Base-by-base conservation (phyloP, 352 stramenopile genomes). In the Phytopythium chamaehyphon region DNA sequence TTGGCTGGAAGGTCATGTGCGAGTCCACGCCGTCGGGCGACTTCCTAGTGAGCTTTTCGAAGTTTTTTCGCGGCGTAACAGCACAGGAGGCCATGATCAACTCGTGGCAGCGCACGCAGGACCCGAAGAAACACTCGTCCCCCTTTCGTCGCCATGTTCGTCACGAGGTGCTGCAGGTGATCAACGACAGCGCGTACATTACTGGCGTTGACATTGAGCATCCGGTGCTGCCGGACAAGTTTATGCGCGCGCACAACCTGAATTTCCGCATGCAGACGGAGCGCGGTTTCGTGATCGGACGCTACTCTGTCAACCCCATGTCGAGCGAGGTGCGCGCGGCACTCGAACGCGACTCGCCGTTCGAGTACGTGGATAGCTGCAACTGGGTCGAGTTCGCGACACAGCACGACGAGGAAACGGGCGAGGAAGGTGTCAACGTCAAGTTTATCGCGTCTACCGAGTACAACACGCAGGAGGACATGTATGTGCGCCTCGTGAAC, bases 391-490 rank as follows among this genome's bases (percentile, higher is more conserved):
- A 76, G 57, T 87, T 87, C 62, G 60, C 61, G 28, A 35, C 54
- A 19, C 59, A 59, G 6, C 22, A 55, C 1, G 69, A 79, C 51
- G 47, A 56, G 47, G 44, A 40, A 6, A 69, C 66, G 5, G 64
- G 67, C 16, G 61, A 73, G 31, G 18, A 59, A 22, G 71, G 73
- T 10, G 80, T 72, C 26, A 66, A 69, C 23, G 71, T 87, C 62
- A 85, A 84, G 56, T 87, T 87, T 56, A 71, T 80, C 31, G 73
- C 69, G 22, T 65, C 73, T 18, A 71, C 73, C 9, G 71, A 75
- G 57, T 85, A 83, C 60, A 71, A 83, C 54, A 83, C 71, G 21
- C 71, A 85, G 40, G 69, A 85, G 36, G 67, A 80, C 47, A 71
- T 70, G 48, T 66, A 76, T 24, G 58, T 80, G 51, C 66, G 70